Conservation (phyloP, 306 rosid species). For the Cicer cuneatum region DNA sequence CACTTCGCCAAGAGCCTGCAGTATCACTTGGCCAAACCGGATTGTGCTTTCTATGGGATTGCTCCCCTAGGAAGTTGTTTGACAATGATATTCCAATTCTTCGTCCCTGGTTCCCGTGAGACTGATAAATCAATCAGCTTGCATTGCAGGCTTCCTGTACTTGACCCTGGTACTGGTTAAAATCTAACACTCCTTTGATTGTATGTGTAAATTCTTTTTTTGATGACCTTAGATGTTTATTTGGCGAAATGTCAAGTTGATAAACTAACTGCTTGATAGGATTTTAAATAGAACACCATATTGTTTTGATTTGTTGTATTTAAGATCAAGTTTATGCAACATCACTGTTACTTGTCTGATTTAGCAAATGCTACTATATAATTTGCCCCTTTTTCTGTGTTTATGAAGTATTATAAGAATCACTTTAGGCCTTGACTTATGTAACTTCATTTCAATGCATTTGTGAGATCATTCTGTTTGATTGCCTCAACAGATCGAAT, state of each 20-base stretch:
- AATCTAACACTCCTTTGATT: conserved; percentile 18
- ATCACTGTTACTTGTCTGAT: neutral
- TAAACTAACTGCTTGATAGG: conserved; percentile 14
- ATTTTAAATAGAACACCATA: conserved; percentile 11
- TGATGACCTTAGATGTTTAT: conserved; percentile 33
- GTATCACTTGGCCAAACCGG: conserved; percentile 92
- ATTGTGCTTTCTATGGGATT: conserved; percentile 93
- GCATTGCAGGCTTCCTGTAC: conserved; percentile 95
- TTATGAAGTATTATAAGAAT: neutral
- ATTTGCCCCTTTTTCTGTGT: neutral
- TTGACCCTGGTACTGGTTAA: conserved; percentile 72
- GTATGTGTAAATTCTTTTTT: conserved; percentile 18
- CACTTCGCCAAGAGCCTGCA: conserved; percentile 93
- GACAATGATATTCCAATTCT: conserved; percentile 65
- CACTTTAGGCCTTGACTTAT: conserved; percentile 2
- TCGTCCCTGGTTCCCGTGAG: conserved; percentile 80
- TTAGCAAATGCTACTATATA: neutral
- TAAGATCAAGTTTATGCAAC: neutral
- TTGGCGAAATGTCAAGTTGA: conserved; percentile 30
- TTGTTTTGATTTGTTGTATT: neutral
- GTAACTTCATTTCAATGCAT: neutral
- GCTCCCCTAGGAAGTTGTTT: conserved; percentile 81
- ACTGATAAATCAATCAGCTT: conserved; percentile 91
- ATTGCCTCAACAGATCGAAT: neutral
- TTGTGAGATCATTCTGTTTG: neutral